Evolutionary conservation across 306 rosid genomes (phyloP), one percentile per base, ranked within the genome.

Genomic region (Begonia masoniana): DNA sequence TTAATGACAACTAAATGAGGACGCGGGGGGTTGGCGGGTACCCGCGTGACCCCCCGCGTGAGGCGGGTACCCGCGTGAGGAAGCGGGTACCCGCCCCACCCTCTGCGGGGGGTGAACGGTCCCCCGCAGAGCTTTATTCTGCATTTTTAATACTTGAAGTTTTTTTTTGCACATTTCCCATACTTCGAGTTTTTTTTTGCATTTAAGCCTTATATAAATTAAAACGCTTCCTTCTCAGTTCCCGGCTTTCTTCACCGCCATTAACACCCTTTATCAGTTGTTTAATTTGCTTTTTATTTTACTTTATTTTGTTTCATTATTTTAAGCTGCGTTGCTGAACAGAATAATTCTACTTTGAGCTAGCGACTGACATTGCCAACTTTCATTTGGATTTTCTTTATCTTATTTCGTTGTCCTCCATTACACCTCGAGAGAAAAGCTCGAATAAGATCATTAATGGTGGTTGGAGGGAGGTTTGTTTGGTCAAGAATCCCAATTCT

Each of bases 301-400:
- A 50, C 49, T 56, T 65, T 35, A 13, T 15, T 17, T 9, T 9
- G 39, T 31, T 45, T 45, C 49, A 45, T n/a, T 45, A 45, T 10
- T 45, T 12, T 45, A 45, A 45, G 14, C 49, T 45, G 49, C 15
- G 49, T 45, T 45, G 13, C 49, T 45, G 49, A 12, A 45, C 15
- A 45, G 49, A 45, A 45, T 45, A 10, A 45, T 45, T 45, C 49
- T 39, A 13, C 46, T 55, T 58, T 61, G 58, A 64, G 68, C 73
- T 36, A 74, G 63, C 67, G 71, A 71, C 88, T 75, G 88, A 81
- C 85, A 77, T 54, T 77, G 92, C 94, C 88, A 84, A 69, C 85
- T 81, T 71, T 81, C 49, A 61, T 60, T 43, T 36, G 54, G 66
- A 68, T 70, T 68, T 61, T 54, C 41, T 61, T 80, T 78, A 71